Conservation (phyloP, 225 moss, liverwort and hornwort species). For the Straminergon stramineum region DNA sequence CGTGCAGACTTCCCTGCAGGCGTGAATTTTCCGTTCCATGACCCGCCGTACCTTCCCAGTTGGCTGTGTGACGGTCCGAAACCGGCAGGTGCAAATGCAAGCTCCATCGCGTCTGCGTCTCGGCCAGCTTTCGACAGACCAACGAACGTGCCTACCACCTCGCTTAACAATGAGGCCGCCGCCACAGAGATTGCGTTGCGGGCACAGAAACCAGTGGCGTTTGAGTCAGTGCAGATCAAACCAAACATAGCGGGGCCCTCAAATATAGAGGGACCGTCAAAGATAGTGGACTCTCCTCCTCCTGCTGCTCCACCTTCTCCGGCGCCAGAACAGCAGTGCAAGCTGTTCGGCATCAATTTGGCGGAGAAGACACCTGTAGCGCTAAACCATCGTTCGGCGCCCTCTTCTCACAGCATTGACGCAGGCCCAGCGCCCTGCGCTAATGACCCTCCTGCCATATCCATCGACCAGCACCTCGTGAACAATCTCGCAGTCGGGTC, state of each 20-base stretch:
- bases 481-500: not conserved
- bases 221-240: not conserved
- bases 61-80: slow-evolving; percentile 13
- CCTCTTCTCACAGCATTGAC: not conserved
- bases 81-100: not conserved
- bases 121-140: not conserved
- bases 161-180: slow-evolving; percentile 16
- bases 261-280: not conserved
- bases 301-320: not conserved
- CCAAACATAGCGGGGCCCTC: not conserved
- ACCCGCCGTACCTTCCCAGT: slow-evolving; percentile 11
- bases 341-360: slow-evolving; percentile 54
- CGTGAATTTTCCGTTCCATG: slow-evolving; percentile 9
- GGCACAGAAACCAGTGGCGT: not conserved
- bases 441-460: not conserved
- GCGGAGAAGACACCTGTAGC: slow-evolving; percentile 8
- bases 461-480: not conserved
- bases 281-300: not conserved
- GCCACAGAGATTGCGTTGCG: not conserved
- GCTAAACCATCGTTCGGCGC: not conserved
- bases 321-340: slow-evolving; percentile 28
- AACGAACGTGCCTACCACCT: slow-evolving; percentile 16
- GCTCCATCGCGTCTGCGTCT: not conserved
- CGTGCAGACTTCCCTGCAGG: not conserved
- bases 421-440: not conserved